These are phyloP conservation scores for Diaporthe caulivora DNA, from an alignment of 2,329 filamentous ascomycete genomes.

Conservation along the genomic window DNA sequence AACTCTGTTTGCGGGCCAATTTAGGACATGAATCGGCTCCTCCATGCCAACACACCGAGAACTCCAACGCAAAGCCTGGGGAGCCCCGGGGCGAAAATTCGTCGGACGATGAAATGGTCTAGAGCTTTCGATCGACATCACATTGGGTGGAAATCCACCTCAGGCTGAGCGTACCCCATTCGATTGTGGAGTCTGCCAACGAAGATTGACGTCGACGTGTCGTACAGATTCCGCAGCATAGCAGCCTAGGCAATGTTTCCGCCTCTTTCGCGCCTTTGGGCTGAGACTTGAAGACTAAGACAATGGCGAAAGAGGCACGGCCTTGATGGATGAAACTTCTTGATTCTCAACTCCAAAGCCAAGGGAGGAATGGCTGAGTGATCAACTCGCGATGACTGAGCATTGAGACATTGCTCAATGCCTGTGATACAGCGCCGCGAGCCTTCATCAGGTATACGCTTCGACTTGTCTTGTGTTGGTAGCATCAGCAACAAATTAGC, in stretches of 20 bases:
- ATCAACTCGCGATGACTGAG: background rate
- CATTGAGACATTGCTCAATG: background rate
- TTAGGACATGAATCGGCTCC: background rate
- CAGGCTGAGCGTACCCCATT: constrained; percentile 12
- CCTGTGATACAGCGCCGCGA: background rate
- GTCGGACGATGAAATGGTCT: background rate
- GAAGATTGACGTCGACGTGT: background rate
- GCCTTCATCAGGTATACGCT: background rate
- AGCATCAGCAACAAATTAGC: background rate
- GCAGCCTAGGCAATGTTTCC: background rate
- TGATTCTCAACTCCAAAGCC: background rate
- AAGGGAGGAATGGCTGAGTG: background rate
- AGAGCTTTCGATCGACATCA: constrained; percentile 2
- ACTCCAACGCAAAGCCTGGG: background rate
- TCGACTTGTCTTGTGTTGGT: background rate
- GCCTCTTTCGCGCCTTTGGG: background rate
- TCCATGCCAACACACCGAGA: background rate
- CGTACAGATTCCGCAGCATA: constrained; percentile 7
- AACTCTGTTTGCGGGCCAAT: background rate
- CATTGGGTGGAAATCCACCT: background rate
- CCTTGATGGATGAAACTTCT: background rate
- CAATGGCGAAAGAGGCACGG: background rate
- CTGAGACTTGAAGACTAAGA: constrained; percentile 21
- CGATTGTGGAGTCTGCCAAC: constrained; percentile 8
- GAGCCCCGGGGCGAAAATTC: background rate